A percentile compares a stretch with the other conserved stretches of the same genome.
phyloP scores from a whole-genome alignment of 106 monocot genomes.

The Agapanthus africanus region DNA sequence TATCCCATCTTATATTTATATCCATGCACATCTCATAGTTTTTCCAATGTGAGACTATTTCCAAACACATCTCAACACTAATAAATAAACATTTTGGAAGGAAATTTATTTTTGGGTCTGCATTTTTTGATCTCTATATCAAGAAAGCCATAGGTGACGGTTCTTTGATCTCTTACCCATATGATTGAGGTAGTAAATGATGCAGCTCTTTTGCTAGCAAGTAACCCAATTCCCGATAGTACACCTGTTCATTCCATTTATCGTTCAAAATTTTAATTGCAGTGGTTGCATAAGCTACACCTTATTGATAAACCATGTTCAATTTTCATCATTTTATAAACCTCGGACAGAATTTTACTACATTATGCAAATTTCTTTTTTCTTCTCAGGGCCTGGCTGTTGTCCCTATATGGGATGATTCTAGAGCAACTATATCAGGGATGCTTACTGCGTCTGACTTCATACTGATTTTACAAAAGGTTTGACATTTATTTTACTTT shows the following conservation, averaged over 20 bases:
- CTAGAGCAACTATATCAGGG: slow-evolving; percentile 12
- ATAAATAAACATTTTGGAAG: neutral
- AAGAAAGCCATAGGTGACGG: neutral
- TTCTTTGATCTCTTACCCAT: neutral
- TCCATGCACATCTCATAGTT: too few species aligned
- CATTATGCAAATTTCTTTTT: neutral
- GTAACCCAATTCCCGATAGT: too few species aligned
- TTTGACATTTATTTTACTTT: slow-evolving; percentile 2
- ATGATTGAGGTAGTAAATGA: neutral
- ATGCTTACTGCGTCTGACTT: slow-evolving; percentile 47
- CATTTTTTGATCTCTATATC: neutral
- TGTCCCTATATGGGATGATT: slow-evolving; percentile 35
- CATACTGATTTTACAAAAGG: slow-evolving; percentile 31
- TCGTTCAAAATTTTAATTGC: neutral
- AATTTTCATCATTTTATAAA: neutral
- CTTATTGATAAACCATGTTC: neutral
- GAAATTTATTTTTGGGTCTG: neutral
- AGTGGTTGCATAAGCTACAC: neutral
- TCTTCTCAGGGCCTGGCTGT: slow-evolving; percentile 25
- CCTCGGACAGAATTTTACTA: neutral
- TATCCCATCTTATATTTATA: too few species aligned
- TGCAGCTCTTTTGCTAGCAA: neutral
- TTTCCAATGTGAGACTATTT: too few species aligned
- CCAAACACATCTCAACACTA: too few species aligned
- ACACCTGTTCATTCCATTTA: too few species aligned